These are phyloP conservation scores for Cryptococcus maquisensis DNA, from an alignment of 1,284 basidiomycete species.

Conservation along the genomic window DNA sequence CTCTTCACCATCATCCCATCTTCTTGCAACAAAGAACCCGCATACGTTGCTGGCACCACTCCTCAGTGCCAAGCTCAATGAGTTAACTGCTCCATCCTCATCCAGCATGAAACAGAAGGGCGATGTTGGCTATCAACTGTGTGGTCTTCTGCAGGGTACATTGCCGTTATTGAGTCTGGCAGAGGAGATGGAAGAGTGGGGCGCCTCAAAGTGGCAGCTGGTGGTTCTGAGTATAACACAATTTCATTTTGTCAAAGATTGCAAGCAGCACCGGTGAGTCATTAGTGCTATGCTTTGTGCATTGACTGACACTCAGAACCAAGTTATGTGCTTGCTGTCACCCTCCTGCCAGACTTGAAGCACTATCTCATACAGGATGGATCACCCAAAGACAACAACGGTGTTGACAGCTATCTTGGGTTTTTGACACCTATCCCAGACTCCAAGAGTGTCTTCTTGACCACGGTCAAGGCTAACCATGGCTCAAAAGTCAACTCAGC, in stretches of 20 bases:
- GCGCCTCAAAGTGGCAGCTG: conserved; percentile 2
- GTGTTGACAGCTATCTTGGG: no score
- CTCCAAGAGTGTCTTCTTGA: no score
- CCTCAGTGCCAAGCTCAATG: conserved; percentile 38
- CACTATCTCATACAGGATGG: conserved; percentile 32
- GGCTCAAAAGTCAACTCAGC: no score
- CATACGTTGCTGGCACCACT: conserved; percentile 33
- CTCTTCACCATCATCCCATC: not conserved
- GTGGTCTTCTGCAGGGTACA: conserved; percentile 26
- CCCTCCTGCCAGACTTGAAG: conserved; percentile 9
- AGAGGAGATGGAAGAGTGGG: conserved; percentile 6
- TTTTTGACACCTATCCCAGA: no score
- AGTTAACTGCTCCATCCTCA: conserved; percentile 17
- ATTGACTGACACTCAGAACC: not conserved
- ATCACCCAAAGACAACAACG: no score
- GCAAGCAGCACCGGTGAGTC: conserved; percentile 8
- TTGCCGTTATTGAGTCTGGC: conserved; percentile 26
- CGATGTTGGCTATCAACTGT: conserved; percentile 26
- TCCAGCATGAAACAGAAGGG: conserved; percentile 1
- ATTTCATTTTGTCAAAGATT: conserved; percentile 10
- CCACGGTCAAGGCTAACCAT: no score
- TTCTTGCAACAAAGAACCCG: conserved; percentile 18
- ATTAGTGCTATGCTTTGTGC: not conserved
- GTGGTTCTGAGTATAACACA: conserved; percentile 4
- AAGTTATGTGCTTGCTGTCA: conserved; percentile 26